These are phyloP conservation scores for Primulina huaijiensis DNA, from an alignment of 257 asterid genomes.

Conservation along the genomic window DNA sequence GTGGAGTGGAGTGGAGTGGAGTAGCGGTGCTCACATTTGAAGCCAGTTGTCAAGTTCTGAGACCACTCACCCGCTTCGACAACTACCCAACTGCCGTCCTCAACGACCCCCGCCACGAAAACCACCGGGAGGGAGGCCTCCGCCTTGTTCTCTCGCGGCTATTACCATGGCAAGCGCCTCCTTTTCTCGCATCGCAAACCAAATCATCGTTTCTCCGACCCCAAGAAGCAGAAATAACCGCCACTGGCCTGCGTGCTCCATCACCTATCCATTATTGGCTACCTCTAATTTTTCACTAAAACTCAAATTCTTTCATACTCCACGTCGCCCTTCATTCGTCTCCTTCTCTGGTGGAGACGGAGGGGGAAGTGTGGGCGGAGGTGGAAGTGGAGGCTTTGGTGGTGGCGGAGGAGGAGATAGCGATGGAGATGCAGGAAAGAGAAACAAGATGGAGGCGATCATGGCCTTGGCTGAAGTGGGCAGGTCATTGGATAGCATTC, in stretches of 20 bases:
- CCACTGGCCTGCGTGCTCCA: conserved; percentile 29
- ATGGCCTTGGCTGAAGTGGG: conserved; percentile 76
- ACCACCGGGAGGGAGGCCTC: too few relatives aligned
- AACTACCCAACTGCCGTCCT: too few relatives aligned
- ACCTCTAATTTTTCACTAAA: conserved; percentile 28
- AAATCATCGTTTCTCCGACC: conserved; percentile 22
- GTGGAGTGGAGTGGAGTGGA: too few relatives aligned
- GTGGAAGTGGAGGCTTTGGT: conserved; percentile 26
- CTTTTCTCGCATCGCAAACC: conserved; percentile 36
- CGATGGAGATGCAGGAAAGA: conserved; percentile 64
- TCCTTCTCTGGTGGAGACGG: conserved; percentile 32
- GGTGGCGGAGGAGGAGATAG: conserved; percentile 35
- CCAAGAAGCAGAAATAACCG: conserved; percentile 18
- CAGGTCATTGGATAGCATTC: conserved; percentile 74
- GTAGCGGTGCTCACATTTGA: too few relatives aligned
- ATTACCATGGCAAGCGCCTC: conserved; percentile 30
- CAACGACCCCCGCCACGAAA: too few relatives aligned
- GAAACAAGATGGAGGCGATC: conserved; percentile 68
- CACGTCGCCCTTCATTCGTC: conserved; percentile 35
- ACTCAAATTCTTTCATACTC: conserved; percentile 25
- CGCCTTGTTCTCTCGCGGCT: too few relatives aligned
- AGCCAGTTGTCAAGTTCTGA: too few relatives aligned
- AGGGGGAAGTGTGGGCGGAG: conserved; percentile 23
- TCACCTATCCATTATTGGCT: conserved; percentile 26
- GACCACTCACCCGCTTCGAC: too few relatives aligned